Conservation (phyloP, 2,329 filamentous ascomycete genomes). For the Salinomyces thailandicus region DNA sequence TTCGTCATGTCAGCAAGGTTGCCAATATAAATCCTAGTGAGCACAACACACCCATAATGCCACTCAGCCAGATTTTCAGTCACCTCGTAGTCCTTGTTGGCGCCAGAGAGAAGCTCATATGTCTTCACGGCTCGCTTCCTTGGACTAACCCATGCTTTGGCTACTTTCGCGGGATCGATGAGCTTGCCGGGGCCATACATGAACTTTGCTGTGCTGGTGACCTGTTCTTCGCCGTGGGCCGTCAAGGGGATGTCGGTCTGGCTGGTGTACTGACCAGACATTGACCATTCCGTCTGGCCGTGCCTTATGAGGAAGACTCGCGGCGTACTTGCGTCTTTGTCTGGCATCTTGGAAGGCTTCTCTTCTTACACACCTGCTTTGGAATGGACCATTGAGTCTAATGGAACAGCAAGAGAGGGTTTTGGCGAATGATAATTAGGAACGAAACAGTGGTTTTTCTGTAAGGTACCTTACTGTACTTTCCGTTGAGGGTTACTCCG, state of each 20-base stretch:
- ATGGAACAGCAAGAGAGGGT: too few relatives aligned
- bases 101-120: conserved; percentile 36
- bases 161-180: conserved; percentile 41
- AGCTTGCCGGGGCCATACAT: conserved; percentile 43
- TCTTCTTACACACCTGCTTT: background rate
- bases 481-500: too few relatives aligned
- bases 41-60: conserved; percentile 54
- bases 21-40: background rate
- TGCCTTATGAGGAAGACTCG: conserved; percentile 77
- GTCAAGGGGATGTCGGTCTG: conserved; percentile 80
- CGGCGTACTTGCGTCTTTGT: conserved; percentile 43
- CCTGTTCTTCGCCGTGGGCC: conserved; percentile 60
- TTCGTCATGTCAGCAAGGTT: conserved; percentile 27
- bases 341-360: conserved; percentile 16
- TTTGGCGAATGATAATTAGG: too few relatives aligned
- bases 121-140: conserved; percentile 40
- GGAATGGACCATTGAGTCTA: too few relatives aligned
- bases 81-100: conserved; percentile 34
- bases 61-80: conserved; percentile 67
- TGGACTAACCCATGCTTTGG: conserved; percentile 42
- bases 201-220: conserved; percentile 33
- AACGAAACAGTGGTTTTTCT: too few relatives aligned
- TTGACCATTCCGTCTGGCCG: conserved; percentile 92
- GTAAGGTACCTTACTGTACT: too few relatives aligned
- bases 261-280: conserved; percentile 70